Evolutionary conservation across 1,284 basidiomycete genomes (phyloP).

Genomic region (Ustilago trichophora): DNA sequence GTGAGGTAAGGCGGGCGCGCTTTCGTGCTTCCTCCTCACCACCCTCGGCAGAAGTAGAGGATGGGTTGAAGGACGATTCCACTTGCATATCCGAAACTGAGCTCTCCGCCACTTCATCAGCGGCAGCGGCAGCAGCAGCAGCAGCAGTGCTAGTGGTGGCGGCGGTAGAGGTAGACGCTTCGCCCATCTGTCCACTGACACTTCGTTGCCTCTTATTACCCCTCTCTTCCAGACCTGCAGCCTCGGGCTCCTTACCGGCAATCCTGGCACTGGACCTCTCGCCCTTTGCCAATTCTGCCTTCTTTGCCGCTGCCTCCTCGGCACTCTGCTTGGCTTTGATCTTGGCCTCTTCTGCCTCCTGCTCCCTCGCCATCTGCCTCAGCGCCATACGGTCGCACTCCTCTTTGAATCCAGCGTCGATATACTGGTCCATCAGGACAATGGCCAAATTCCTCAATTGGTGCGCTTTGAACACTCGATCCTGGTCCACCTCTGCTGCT

Average conservation of each 20-base stretch:
- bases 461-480: conserved; percentile 79
- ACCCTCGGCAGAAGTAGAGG: no score
- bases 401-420: conserved; percentile 80
- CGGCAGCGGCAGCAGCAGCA: not conserved
- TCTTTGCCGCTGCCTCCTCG: conserved; percentile 45
- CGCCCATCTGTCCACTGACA: conserved; percentile 21
- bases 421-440: conserved; percentile 83
- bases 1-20: conserved; percentile 24
- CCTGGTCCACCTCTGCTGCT: conserved; percentile 74
- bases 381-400: conserved; percentile 90
- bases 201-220: conserved; percentile 49
- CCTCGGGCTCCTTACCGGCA: conserved; percentile 76
- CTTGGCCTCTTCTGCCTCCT: conserved; percentile 70
- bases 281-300: conserved; percentile 42
- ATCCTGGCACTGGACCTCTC: conserved; percentile 70
- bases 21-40: conserved; percentile 36
- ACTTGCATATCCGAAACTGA: no score
- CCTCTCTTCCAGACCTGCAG: conserved; percentile 25
- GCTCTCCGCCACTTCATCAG: no score
- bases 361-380: conserved; percentile 75
- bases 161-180: no score
- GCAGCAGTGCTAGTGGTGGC: no score
- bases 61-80: no score
- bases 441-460: conserved; percentile 88
- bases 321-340: conserved; percentile 69